These are phyloP conservation scores for Phascolomyces articulosus DNA, from an alignment of 371 early-diverging fungal genomes.

Conservation along the genomic window DNA sequence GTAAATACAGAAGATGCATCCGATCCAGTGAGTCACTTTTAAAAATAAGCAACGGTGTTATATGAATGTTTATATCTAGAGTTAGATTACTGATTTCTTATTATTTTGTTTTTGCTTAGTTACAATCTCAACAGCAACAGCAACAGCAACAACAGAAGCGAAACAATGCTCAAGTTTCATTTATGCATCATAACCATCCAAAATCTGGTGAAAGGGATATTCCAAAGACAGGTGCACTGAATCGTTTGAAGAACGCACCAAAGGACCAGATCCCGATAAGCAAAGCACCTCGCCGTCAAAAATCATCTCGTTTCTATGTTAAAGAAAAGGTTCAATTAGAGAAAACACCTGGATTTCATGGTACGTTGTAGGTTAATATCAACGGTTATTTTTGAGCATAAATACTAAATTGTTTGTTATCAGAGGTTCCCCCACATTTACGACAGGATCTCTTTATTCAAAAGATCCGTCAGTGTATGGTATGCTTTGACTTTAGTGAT, in stretches of 20 bases:
- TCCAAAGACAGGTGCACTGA: slow-evolving; percentile 79
- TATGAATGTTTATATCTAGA: neutral
- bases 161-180: slow-evolving; percentile 16
- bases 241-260: slow-evolving; percentile 78
- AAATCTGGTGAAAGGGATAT: slow-evolving; percentile 38
- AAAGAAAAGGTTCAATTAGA: slow-evolving; percentile 83
- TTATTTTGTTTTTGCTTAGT: neutral
- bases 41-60: too few species aligned
- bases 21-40: neutral
- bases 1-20: slow-evolving; percentile 12
- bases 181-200: slow-evolving; percentile 29
- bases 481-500: slow-evolving; percentile 94
- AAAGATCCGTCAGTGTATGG: slow-evolving; percentile 91
- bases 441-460: slow-evolving; percentile 82
- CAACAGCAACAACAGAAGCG: slow-evolving; percentile 7
- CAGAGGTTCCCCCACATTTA: slow-evolving; percentile 76
- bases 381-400: neutral
- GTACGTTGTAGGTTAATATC: slow-evolving; percentile 36
- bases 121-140: neutral
- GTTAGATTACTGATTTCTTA: neutral
- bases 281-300: slow-evolving; percentile 84
- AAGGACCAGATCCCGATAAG: slow-evolving; percentile 82
- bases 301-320: slow-evolving; percentile 87
- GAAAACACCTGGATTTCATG: slow-evolving; percentile 75
- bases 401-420: neutral